Evolutionary conservation across 768 basidiomycete species (phyloP).

Genomic region (Auricularia heimuer): DNA sequence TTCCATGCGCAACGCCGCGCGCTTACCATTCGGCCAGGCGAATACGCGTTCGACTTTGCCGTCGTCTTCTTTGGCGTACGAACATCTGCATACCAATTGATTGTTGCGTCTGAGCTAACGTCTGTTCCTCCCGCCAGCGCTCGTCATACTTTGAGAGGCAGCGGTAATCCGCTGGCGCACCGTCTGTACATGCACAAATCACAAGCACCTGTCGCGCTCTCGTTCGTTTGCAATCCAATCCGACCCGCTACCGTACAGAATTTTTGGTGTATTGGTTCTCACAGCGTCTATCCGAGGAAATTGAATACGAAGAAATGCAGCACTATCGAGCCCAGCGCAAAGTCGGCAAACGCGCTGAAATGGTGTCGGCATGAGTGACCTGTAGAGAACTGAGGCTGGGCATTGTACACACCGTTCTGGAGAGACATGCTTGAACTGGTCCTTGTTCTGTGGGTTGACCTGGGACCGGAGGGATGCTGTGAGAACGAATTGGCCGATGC

Average conservation of each 20-base stretch:
- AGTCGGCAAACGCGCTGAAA: slow-evolving; percentile 90
- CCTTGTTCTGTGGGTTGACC: slow-evolving; percentile 76
- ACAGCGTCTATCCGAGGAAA: slow-evolving; percentile 67
- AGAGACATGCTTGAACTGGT: slow-evolving; percentile 82
- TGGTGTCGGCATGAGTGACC: slow-evolving; percentile 1
- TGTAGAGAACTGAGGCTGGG: background rate
- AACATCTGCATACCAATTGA: slow-evolving; percentile 5
- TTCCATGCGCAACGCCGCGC: slow-evolving; percentile 6
- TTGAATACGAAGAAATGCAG: slow-evolving; percentile 98
- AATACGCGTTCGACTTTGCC: slow-evolving; percentile 81
- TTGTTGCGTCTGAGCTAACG: background rate
- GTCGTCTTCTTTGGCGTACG: slow-evolving; percentile 75
- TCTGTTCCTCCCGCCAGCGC: slow-evolving; percentile 33
- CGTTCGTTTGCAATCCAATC: slow-evolving; percentile 1
- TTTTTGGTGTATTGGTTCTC: background rate
- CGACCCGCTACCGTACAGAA: background rate
- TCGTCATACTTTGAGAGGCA: slow-evolving; percentile 65
- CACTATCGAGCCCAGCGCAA: slow-evolving; percentile 87
- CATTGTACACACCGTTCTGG: slow-evolving; percentile 68
- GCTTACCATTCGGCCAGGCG: slow-evolving; percentile 38
- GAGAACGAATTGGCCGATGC: slow-evolving; percentile 94
- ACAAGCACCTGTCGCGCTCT: slow-evolving; percentile 8
- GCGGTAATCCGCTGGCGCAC: slow-evolving; percentile 14
- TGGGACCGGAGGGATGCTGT: slow-evolving; percentile 87
- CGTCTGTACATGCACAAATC: slow-evolving; percentile 1